These are phyloP conservation scores for Aspergillus ostianus DNA, from an alignment of 495 filamentous ascomycete genomes.

Conservation along the genomic window DNA sequence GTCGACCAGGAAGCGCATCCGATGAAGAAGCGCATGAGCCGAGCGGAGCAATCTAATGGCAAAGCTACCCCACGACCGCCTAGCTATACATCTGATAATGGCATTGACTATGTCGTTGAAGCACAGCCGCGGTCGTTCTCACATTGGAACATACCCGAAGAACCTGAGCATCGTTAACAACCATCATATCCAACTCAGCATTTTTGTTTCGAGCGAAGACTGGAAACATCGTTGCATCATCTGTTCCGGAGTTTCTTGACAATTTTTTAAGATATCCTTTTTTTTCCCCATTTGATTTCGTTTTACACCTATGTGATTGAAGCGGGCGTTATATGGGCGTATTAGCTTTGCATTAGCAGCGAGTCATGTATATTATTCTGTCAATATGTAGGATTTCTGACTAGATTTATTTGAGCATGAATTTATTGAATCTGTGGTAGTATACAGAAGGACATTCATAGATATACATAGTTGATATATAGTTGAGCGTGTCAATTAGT, in stretches of 20 bases:
- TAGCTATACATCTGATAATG: slow-evolving; percentile 70
- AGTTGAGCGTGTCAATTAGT: neutral
- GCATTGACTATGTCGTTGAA: slow-evolving; percentile 64
- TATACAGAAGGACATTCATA: no score
- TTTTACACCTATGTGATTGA: neutral
- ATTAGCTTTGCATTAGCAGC: slow-evolving; percentile 1
- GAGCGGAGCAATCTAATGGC: slow-evolving; percentile 18
- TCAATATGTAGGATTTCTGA: neutral
- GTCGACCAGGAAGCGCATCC: slow-evolving; percentile 36
- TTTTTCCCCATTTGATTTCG: neutral
- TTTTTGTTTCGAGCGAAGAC: neutral
- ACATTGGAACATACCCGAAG: slow-evolving; percentile 25
- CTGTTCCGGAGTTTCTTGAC: neutral
- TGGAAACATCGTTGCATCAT: neutral
- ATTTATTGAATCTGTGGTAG: no score
- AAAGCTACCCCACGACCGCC: slow-evolving; percentile 53
- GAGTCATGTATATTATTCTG: neutral
- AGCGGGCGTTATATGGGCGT: slow-evolving; percentile 13
- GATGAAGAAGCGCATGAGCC: slow-evolving; percentile 10
- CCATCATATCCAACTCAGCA: neutral
- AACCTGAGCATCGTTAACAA: neutral
- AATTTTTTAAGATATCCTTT: slow-evolving; percentile 1
- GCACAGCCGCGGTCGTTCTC: slow-evolving; percentile 55
- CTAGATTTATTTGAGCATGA: neutral
- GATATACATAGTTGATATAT: no score